phyloP scores from a whole-genome alignment of 176 grass and related monocot genomes.

The Oropetium thomaeum region DNA sequence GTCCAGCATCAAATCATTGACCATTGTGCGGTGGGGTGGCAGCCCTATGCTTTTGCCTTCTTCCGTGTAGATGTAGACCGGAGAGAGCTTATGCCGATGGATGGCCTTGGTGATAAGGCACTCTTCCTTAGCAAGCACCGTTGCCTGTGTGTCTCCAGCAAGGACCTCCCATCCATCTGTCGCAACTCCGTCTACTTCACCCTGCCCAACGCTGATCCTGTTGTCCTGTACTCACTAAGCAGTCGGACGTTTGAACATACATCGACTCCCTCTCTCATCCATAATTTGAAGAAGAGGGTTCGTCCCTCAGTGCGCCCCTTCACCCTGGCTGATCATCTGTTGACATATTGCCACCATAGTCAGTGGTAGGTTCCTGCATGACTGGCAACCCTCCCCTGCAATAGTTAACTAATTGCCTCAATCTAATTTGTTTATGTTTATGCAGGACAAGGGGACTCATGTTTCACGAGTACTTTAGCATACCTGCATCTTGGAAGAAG shows the following conservation, averaged over 20 bases:
- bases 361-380: too few species aligned
- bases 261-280: not conserved
- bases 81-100: not conserved
- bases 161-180: conserved; percentile 7
- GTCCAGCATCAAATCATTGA: not conserved
- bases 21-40: not conserved
- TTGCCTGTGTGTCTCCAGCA: not conserved
- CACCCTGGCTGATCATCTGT: conserved; percentile 32
- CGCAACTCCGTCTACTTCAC: not conserved
- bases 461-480: not conserved
- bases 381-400: too few species aligned
- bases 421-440: too few species aligned
- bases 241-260: not conserved
- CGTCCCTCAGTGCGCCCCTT: conserved; percentile 21
- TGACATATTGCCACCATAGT: conserved; percentile 5
- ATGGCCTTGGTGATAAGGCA: conserved; percentile 10
- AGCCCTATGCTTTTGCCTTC: not conserved
- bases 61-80: not conserved
- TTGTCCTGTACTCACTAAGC: conserved; percentile 1
- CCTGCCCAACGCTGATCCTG: not conserved
- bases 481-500: not conserved
- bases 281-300: conserved; percentile 6
- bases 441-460: conserved; percentile 6
- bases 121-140: conserved; percentile 25
- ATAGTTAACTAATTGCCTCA: too few species aligned